Evolutionary conservation across 179 eudicot genomes (phyloP).

Genomic region (Vitellaria paradoxa): DNA sequence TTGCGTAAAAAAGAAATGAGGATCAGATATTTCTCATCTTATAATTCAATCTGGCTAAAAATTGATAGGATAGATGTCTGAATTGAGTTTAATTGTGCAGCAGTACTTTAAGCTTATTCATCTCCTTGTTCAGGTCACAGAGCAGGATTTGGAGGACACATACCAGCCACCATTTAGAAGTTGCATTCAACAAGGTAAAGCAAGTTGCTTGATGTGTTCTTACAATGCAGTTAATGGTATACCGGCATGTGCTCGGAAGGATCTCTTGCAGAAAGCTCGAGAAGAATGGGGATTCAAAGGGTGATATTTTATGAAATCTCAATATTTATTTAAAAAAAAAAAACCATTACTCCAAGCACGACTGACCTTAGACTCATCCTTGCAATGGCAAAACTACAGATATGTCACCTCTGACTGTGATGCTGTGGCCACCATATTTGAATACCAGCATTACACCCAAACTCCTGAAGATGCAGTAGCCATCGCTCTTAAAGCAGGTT

Average conservation of each 20-base stretch:
- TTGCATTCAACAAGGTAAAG: constrained; percentile 80
- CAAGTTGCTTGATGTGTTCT: constrained; percentile 97
- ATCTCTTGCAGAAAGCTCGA: constrained; percentile 75
- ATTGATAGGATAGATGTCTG: background rate
- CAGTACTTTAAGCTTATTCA: background rate
- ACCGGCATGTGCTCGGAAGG: constrained; percentile 75
- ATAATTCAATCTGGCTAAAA: background rate
- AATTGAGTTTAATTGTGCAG: background rate
- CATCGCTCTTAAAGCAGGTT: constrained; percentile 84
- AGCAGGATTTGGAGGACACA: constrained; percentile 94
- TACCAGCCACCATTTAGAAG: constrained; percentile 82
- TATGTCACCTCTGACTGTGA: constrained; percentile 93
- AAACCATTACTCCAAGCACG: background rate
- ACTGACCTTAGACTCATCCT: constrained; percentile 17
- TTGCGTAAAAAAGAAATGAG: background rate
- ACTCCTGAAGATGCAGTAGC: constrained; percentile 87
- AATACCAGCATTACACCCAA: constrained; percentile 61
- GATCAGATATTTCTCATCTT: background rate
- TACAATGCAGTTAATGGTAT: constrained; percentile 85
- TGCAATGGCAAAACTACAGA: constrained; percentile 41
- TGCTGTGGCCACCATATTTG: constrained; percentile 93
- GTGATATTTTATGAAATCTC: constrained; percentile 35
- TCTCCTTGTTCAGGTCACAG: constrained; percentile 48
- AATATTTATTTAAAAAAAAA: background rate
- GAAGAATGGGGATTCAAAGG: constrained; percentile 85